Base-by-base conservation (phyloP, 306 rosid species). In the Styphnolobium japonicum region DNA sequence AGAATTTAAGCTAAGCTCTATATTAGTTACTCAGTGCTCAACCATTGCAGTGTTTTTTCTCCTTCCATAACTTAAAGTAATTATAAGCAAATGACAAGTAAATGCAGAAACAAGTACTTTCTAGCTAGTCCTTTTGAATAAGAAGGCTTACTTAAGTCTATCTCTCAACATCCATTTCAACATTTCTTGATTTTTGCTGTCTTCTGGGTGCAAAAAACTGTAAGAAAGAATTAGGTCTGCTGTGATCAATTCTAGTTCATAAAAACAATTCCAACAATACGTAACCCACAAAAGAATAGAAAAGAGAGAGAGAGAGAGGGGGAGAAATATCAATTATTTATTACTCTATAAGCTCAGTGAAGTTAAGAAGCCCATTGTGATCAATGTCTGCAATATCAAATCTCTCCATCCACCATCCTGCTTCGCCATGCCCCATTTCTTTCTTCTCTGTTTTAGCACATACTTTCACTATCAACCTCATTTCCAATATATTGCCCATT, bases 131-230 rank as follows among this genome's bases (percentile, higher is more conserved):
- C 18, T 2, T 51, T 66, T 37, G 2, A 3, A 33, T 31, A 39
- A 22, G 11, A 14, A 34, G 15, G 67, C 82, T 75, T 89, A 88
- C 97, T 87, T 81, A 10, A 94, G 61, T 81, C 64, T 91, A 65
- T 94, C 91, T 64, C 27, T 71, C 73, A 92, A 31, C 49, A 92
- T 71, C 97, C 98, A 94, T 42, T 71, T 82, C 51, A 82, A 70
- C 48, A 89, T 71, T 71, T 76, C 77, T 36, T 73, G 70, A 45
- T 89, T 92, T 25, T 56, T 34, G 81, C 93, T 91, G 67, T 92
- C 98, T 88, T 92, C 92, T 16, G 94, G 97, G 84, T 94, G 92
- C 84, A 91, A 43, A 73, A 91, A 87, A 65, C 97, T 94, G 86
- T 82, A 77, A 49, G 10, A 49, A 49, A 31, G 23, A 70, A 12